These are phyloP conservation scores for Mycotypha africana DNA, from an alignment of 371 early-diverging fungal genomes.

Conservation along the genomic window DNA sequence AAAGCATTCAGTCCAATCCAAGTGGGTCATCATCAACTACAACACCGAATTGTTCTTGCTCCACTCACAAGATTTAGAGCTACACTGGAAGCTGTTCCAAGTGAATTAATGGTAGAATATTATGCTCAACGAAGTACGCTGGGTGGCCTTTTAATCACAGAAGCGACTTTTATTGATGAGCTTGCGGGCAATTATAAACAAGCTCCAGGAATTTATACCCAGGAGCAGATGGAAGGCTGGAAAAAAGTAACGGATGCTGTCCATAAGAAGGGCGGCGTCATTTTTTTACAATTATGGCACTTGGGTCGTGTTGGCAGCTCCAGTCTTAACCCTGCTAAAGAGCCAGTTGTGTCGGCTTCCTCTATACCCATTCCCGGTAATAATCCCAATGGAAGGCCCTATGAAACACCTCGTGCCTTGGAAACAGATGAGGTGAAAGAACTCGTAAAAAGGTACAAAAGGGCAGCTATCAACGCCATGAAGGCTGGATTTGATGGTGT, in stretches of 20 bases:
- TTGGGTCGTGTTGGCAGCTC: constrained; percentile 15
- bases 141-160: constrained; percentile 52
- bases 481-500: constrained; percentile 60
- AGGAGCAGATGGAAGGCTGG: constrained; percentile 48
- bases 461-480: constrained; percentile 32
- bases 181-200: constrained; percentile 24
- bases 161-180: constrained; percentile 37
- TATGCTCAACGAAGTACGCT: constrained; percentile 48
- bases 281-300: constrained; percentile 53
- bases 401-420: constrained; percentile 11
- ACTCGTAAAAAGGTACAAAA: constrained; percentile 25
- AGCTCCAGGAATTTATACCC: constrained; percentile 35
- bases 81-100: constrained; percentile 24
- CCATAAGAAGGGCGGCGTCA: constrained; percentile 43
- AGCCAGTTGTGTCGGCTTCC: constrained; percentile 26
- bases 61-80: constrained; percentile 47
- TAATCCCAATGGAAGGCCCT: neutral
- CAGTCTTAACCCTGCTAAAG: constrained; percentile 7
- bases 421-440: constrained; percentile 31
- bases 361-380: constrained; percentile 15
- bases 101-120: constrained; percentile 37
- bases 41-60: constrained; percentile 46
- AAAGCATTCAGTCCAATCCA: constrained; percentile 4
- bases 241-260: constrained; percentile 46
- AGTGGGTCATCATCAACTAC: constrained; percentile 7